Evolutionary conservation across 176 grass and related monocot genomes (phyloP).

Genomic region (Carex scoparia): DNA sequence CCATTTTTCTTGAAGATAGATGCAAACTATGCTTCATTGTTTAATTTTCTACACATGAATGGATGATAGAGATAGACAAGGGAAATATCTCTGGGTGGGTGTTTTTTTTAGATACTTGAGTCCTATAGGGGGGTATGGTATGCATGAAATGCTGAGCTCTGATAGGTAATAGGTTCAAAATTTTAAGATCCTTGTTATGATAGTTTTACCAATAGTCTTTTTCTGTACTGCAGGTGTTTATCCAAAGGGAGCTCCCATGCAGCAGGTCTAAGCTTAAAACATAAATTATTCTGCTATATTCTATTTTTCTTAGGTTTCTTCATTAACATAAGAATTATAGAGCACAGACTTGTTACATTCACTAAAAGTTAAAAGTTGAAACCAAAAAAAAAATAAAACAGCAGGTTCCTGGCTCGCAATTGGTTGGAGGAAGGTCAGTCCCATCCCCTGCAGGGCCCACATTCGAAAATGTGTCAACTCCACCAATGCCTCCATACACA

Average conservation of each 20-base stretch:
- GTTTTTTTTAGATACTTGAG: not conserved
- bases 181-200: not conserved
- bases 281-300: not conserved
- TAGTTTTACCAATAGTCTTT: not conserved
- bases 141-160: no score
- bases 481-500: conserved; percentile 51
- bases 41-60: not conserved
- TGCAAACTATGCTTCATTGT: not conserved
- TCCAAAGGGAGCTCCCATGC: conserved; percentile 66
- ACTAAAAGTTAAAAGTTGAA: not conserved
- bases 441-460: conserved; percentile 72
- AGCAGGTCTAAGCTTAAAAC: conserved; percentile 63
- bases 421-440: conserved; percentile 55
- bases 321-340: conserved; percentile 19
- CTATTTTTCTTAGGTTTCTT: not conserved
- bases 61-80: not conserved
- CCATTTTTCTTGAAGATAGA: conserved; percentile 1
- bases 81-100: not conserved
- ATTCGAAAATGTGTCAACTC: conserved; percentile 85
- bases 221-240: conserved; percentile 52
- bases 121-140: not conserved
- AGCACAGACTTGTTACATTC: not conserved
- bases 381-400: not conserved
- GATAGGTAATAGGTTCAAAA: not conserved
- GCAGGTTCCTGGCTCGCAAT: conserved; percentile 65